phyloP scores from a whole-genome alignment of 176 grass and related monocot genomes.

The Aegilops sharonensis region DNA sequence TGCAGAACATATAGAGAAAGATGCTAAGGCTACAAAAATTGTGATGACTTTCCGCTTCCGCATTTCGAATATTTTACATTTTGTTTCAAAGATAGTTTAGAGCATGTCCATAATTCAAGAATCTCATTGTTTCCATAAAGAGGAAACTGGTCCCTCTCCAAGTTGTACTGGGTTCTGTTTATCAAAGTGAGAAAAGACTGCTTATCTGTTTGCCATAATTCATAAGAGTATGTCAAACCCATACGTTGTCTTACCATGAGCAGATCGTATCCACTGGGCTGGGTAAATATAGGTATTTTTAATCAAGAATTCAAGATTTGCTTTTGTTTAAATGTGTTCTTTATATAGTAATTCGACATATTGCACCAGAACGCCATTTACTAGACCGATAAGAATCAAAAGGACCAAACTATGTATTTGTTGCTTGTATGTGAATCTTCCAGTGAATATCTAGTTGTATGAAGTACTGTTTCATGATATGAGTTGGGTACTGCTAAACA shows the following conservation, averaged over 20 bases:
- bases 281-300: neutral
- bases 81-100: neutral
- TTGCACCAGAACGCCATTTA: neutral
- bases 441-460: neutral
- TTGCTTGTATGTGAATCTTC: neutral
- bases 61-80: conserved; percentile 4
- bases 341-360: neutral
- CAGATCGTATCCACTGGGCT: neutral
- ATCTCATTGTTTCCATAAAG: neutral
- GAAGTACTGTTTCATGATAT: neutral
- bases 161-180: neutral
- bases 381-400: neutral
- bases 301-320: neutral
- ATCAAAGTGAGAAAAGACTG: conserved; percentile 6
- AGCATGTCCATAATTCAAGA: neutral
- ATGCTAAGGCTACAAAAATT: conserved; percentile 8
- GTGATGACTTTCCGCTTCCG: neutral
- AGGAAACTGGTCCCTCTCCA: neutral
- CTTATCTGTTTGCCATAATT: neutral
- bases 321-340: neutral
- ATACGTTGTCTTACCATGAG: neutral
- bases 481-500: conserved; percentile 18
- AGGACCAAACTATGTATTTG: neutral
- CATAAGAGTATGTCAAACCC: neutral
- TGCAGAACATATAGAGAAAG: neutral